phyloP scores from a whole-genome alignment of 306 rosid genomes.

The Cicer yamashitae region DNA sequence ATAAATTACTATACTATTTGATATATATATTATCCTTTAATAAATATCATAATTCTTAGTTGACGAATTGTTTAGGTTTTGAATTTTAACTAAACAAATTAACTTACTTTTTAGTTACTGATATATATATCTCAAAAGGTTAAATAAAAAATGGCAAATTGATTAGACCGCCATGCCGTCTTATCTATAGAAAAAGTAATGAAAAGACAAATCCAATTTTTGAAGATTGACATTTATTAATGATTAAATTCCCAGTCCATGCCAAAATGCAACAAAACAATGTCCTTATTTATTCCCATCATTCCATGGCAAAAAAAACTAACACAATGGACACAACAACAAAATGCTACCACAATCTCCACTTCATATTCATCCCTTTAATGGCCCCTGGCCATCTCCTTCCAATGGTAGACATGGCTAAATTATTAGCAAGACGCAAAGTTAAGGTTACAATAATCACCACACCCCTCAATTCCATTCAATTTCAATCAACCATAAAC shows the following conservation, averaged over 20 bases:
- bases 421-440: constrained; percentile 54
- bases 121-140: too few species aligned
- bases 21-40: too few species aligned
- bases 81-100: too few species aligned
- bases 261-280: background rate
- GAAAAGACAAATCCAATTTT: background rate
- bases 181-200: background rate
- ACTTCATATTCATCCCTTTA: constrained; percentile 63
- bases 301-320: background rate
- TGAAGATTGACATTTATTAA: background rate
- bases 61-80: too few species aligned
- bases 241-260: background rate
- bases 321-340: constrained; percentile 42
- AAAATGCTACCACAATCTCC: constrained; percentile 41
- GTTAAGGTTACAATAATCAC: constrained; percentile 60
- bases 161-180: background rate
- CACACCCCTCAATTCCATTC: constrained; percentile 61
- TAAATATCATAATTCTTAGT: too few species aligned
- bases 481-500: constrained; percentile 44
- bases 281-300: constrained; percentile 10
- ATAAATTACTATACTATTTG: too few species aligned
- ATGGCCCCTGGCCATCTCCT: constrained; percentile 81
- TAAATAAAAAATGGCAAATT: background rate
- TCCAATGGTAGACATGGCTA: constrained; percentile 71
- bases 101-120: too few species aligned